A percentile compares a stretch with the other conserved stretches of the same genome.
Conservation (phyloP, 108 stramenopile species). For the Pseudonitzschia delicatissima region DNA sequence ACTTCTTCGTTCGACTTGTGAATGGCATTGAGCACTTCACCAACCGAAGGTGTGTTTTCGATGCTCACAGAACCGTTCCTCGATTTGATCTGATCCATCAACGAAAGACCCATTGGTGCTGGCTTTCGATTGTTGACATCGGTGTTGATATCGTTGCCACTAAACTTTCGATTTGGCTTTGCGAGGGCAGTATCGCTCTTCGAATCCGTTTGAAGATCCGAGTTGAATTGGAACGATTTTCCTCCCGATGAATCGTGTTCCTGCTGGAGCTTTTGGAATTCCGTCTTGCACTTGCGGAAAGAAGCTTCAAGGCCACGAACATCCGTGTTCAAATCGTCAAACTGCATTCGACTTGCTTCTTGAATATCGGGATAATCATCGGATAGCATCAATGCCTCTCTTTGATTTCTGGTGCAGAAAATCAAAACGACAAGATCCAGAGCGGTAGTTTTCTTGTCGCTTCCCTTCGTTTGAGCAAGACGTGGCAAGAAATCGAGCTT, state of each 20-base stretch:
- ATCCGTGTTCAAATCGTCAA: slow-evolving; percentile 65
- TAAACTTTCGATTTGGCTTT: background rate
- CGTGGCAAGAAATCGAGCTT: slow-evolving; percentile 91
- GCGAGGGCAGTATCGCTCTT: slow-evolving; percentile 9
- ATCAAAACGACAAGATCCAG: slow-evolving; percentile 89
- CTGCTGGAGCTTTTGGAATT: slow-evolving; percentile 56
- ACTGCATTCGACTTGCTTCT: slow-evolving; percentile 60
- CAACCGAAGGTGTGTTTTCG: slow-evolving; percentile 7
- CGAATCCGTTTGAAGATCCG: background rate
- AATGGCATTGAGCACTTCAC: slow-evolving; percentile 1
- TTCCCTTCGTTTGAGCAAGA: slow-evolving; percentile 89
- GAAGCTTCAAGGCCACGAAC: slow-evolving; percentile 45
- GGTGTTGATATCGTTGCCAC: background rate
- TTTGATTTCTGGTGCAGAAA: slow-evolving; percentile 61
- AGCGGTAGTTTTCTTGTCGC: slow-evolving; percentile 92
- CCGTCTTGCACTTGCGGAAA: slow-evolving; percentile 59
- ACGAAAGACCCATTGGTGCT: background rate
- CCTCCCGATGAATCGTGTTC: slow-evolving; percentile 31
- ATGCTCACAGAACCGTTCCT: background rate
- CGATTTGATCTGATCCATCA: slow-evolving; percentile 1
- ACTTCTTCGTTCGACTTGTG: background rate
- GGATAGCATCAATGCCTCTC: slow-evolving; percentile 51
- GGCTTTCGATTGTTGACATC: background rate
- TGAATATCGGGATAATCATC: slow-evolving; percentile 72
- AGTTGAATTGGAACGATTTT: background rate